A percentile compares a stretch with the other conserved stretches of the same genome.
Evolutionary conservation across 2,329 filamentous ascomycete genomes (phyloP).

Genomic region (Stylonectria norvegica): DNA sequence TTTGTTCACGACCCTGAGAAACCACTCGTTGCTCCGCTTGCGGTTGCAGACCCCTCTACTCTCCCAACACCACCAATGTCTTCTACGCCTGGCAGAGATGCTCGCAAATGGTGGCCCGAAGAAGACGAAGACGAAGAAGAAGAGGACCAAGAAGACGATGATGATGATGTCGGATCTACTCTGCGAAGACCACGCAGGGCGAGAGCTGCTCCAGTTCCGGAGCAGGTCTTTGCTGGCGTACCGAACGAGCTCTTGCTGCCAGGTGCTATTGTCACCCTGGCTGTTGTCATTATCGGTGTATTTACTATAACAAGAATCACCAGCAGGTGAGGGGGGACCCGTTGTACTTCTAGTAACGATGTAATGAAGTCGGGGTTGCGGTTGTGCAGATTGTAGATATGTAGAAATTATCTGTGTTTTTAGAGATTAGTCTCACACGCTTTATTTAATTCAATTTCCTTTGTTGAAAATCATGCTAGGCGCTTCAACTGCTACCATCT

Average conservation of each 20-base stretch:
- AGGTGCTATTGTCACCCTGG: slow-evolving; percentile 91
- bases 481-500: too few relatives aligned
- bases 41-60: slow-evolving; percentile 44
- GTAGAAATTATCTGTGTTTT: slow-evolving; percentile 25
- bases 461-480: too few relatives aligned
- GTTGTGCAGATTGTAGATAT: slow-evolving; percentile 31
- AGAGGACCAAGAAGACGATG: slow-evolving; percentile 50
- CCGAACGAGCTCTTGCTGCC: slow-evolving; percentile 92
- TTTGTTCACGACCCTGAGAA: slow-evolving; percentile 93
- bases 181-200: slow-evolving; percentile 44
- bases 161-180: slow-evolving; percentile 47
- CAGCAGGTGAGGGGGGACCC: slow-evolving; percentile 43
- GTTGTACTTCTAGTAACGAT: slow-evolving; percentile 30
- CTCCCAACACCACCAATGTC: slow-evolving; percentile 48
- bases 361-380: slow-evolving; percentile 34
- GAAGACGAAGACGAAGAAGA: slow-evolving; percentile 54
- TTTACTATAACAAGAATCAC: slow-evolving; percentile 78
- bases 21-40: slow-evolving; percentile 67
- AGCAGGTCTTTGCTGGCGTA: slow-evolving; percentile 84
- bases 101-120: slow-evolving; percentile 57
- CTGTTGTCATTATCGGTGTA: slow-evolving; percentile 88
- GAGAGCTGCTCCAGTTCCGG: slow-evolving; percentile 46
- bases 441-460: slow-evolving; percentile 18
- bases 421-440: slow-evolving; percentile 26
- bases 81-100: slow-evolving; percentile 45